Evolutionary conservation across 345 rosid genomes (phyloP), one percentile per base, ranked within the genome.

Genomic region (Heritiera littoralis): DNA sequence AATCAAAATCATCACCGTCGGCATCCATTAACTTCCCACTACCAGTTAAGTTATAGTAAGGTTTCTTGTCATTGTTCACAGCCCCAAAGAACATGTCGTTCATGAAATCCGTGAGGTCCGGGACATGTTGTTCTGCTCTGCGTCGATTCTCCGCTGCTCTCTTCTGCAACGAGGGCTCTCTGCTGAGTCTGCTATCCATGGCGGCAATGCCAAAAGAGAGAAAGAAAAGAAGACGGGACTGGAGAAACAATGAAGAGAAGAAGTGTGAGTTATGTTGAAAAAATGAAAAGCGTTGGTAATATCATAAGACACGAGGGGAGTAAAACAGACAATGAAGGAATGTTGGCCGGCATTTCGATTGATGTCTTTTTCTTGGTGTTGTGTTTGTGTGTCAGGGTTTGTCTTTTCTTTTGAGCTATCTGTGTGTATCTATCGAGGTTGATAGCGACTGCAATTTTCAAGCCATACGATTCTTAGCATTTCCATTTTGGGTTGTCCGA

Each of bases 81-180:
- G 86, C 72, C 51, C 94, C 94, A 28, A 87, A 89, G 89, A 91
- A 89, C 89, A 85, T 80, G 85, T 89, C 92, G 59, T 89, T 87
- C 89, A 91, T 89, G 84, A 91, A 91, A 81, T 91, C 89, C 40
- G 91, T 89, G 49, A 89, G 90, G 86, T 88, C 92, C 0, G 92
- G 89, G 0, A 54, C 85, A 23, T 58, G 48, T 70, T 59, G 56
- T 58, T 88, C 76, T 3, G 72, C 52, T 72, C 65, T 76, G 41
- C 28, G 49, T 4, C 70, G 74, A 23, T 65, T 72, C 75, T 86
- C 86, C 0, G 66, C 67, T 2, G 76, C 46, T 81, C 70, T 84
- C 86, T 75, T 86, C 41, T 84, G 89, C 71, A 85, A 28, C 0
- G 83, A 51, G 0, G 83, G 38, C 0, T 86, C 85, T 41, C 81